Evolutionary conservation across 2,329 filamentous ascomycete species (phyloP), one percentile per base, ranked within the genome.

Genomic region (Knufia petricola): DNA sequence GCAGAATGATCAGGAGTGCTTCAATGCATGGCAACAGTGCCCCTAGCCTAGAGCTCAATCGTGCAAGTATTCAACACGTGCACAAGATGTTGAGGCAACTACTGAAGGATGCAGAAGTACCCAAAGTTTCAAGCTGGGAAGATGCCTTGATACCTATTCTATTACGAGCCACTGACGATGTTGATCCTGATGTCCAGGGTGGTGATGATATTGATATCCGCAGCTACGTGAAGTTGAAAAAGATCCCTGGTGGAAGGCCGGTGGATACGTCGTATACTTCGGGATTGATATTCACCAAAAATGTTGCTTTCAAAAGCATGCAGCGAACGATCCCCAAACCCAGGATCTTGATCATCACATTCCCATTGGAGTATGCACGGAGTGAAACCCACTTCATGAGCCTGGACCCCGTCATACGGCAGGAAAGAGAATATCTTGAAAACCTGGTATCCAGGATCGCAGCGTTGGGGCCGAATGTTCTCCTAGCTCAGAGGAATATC

Each of bases 381-480:
- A 88, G 95, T 58, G 83, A 90, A 61, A 79, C 87, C 54, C 89
- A 96, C 63, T 96, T 98, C 64, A 95, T 98, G 89, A 98, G 92
- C 59, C 70, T 98, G 43, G 88, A 96, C 59, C 90, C 90, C 32
- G 88, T 98, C 49, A 95, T 98, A 58, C 85, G 90, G 48, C 92
- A 98, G 64, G 94, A 98, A 67, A 84, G 86, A 56, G 92, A 98
- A 61, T 98, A 92, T 57, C 72, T 98, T 21, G 79, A 84, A 57
- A 92, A 95, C 60, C 79, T 98, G 49, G 88, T 98, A 23, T 89
- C 87, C 61, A 81, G 92, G 47, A 96, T 98, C 58, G 82, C 86
- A 50, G 87, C 87, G 31, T 73, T 95, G 21, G 79, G 82, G 26
- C 92, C 92, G 4, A 85, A 90, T 44, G 74, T 98, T 9, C 72